Evolutionary conservation across 2,329 filamentous ascomycete species (phyloP).

Genomic region (Cercospora sp.): DNA sequence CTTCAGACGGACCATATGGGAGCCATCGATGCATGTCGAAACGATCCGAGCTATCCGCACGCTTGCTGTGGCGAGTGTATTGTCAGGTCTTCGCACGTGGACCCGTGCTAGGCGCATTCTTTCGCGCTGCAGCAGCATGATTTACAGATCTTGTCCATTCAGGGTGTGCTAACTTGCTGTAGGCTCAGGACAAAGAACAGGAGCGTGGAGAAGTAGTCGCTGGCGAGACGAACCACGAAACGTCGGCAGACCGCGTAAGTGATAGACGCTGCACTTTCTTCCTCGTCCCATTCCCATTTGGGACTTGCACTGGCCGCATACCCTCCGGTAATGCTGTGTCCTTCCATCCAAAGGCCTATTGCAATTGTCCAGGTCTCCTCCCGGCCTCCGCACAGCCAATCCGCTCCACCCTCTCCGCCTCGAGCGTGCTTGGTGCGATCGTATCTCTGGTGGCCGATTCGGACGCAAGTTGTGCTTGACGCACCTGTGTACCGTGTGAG

Average conservation of each 20-base stretch:
- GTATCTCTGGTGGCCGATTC: background rate
- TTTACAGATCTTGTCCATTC: constrained; percentile 9
- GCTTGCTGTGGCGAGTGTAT: background rate
- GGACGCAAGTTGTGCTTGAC: background rate
- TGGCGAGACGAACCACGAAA: constrained; percentile 6
- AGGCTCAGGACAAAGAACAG: constrained; percentile 17
- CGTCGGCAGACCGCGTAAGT: constrained; percentile 14
- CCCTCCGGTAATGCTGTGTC: background rate
- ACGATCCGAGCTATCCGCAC: background rate
- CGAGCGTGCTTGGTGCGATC: background rate
- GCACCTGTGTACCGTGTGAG: background rate
- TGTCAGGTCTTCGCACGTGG: background rate
- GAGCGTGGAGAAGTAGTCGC: background rate
- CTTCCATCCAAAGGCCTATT: background rate
- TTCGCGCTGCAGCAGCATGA: background rate
- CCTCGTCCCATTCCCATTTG: background rate
- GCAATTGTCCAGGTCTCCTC: background rate
- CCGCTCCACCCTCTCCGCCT: background rate
- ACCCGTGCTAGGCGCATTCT: background rate
- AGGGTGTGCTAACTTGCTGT: constrained; percentile 21
- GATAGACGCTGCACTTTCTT: background rate
- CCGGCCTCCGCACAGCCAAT: background rate
- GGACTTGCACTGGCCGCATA: background rate
- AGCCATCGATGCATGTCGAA: background rate
- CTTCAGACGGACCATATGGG: background rate